These are phyloP conservation scores for Leptomonas pyrrhocoris DNA, from an alignment of 208 protist genomes.

Conservation along the genomic window DNA sequence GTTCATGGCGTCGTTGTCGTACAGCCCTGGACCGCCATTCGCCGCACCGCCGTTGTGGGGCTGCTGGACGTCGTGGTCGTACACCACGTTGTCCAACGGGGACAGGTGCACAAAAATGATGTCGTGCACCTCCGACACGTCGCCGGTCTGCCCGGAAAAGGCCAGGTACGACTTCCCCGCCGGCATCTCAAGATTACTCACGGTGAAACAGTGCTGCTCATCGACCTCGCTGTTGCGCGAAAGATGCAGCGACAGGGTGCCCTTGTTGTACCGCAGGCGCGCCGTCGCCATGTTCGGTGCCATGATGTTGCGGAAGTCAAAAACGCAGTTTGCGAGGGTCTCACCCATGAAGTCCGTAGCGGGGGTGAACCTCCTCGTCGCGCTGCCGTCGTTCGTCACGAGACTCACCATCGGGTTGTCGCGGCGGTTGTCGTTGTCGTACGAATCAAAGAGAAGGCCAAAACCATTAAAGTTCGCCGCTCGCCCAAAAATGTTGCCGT, in stretches of 20 bases:
- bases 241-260: slow-evolving; percentile 47
- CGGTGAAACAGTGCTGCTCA: slow-evolving; percentile 55
- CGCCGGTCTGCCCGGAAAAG: slow-evolving; percentile 72
- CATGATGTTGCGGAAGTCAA: slow-evolving; percentile 49
- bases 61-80: slow-evolving; percentile 69
- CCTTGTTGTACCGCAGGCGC: slow-evolving; percentile 59
- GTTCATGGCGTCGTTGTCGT: slow-evolving; percentile 39
- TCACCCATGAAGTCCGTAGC: slow-evolving; percentile 67
- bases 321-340: slow-evolving; percentile 52
- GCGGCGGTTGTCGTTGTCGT: slow-evolving; percentile 83
- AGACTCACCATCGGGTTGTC: slow-evolving; percentile 85
- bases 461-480: slow-evolving; percentile 71
- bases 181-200: slow-evolving; percentile 39
- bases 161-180: slow-evolving; percentile 58
- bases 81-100: slow-evolving; percentile 44
- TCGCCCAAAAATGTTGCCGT: slow-evolving; percentile 72
- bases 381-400: slow-evolving; percentile 52
- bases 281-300: slow-evolving; percentile 38
- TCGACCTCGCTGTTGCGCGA: slow-evolving; percentile 45
- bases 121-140: slow-evolving; percentile 68
- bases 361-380: slow-evolving; percentile 36
- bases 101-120: slow-evolving; percentile 75
- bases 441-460: slow-evolving; percentile 88
- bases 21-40: slow-evolving; percentile 5
- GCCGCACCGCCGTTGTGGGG: not conserved